Base-by-base conservation (phyloP, 495 filamentous ascomycete genomes). In the Xylaria cubensis region DNA sequence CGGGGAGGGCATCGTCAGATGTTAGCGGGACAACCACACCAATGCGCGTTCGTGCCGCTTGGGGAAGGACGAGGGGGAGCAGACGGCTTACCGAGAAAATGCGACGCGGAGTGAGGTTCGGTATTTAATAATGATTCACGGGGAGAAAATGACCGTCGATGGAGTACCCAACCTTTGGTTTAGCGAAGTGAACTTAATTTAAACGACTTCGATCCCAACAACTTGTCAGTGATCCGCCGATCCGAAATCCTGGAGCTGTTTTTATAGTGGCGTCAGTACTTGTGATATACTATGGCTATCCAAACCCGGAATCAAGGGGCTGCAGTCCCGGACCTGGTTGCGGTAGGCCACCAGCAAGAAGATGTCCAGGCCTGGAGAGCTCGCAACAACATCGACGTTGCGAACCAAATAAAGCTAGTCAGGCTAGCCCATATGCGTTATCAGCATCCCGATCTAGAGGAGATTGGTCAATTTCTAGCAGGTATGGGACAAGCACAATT, bases 401-500 rank as follows among this genome's bases (percentile, higher is more conserved):
- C 44, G 24, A 36, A 56, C 15, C 72, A 73, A 21, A 65, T 73
- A 39, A 68, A 70, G n/a, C 19, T 70, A n/a, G 59, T 70, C 66
- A 73, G 34, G 59, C 9, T 79, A 41, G 21, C 69, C 5, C 73
- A 75, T 69, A 69, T 77, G 63, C 69, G 64, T 21, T 75, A 73
- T 46, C 68, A 73, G 19, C 75, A 77, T 61, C 64, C 69, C n/a
- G 73, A 77, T 39, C 62, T 78, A 44, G 72, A 75, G 5, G 59
- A 64, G 41, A 68, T 73, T 34, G 26, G 24, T 24, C 59, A 39
- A 74, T 82, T 80, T 61, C 72, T 64, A 6, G 50, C 64, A 34
- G 75, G 68, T 70, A 64, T 55, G 69, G 9, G 26, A 26, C 32
- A 42, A 13, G 39, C 46, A 39, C 26, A 12, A 41, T 56, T 15